Percentiles rank a stretch among this genome's conserved stretches.
phyloP scores from a whole-genome alignment of 2,329 filamentous ascomycete species.

The Aureobasidium leucospermi region DNA sequence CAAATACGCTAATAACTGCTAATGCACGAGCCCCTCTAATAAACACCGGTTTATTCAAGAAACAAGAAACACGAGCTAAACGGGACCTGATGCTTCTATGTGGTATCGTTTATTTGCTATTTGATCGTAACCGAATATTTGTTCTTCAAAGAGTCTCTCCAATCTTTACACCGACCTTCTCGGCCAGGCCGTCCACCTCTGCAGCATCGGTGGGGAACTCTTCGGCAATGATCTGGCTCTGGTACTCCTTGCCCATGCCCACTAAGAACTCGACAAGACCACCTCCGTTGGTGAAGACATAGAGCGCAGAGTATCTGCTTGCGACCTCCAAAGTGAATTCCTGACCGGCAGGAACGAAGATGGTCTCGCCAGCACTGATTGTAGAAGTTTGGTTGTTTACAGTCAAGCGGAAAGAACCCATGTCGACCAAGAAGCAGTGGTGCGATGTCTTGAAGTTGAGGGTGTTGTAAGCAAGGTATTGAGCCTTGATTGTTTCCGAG shows the following conservation, averaged over 20 bases:
- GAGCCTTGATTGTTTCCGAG: constrained; percentile 22
- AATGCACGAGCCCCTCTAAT: too few species aligned
- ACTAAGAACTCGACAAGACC: constrained; percentile 42
- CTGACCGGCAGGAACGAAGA: constrained; percentile 42
- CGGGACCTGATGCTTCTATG: too few species aligned
- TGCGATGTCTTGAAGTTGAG: constrained; percentile 39
- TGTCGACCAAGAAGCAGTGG: constrained; percentile 45
- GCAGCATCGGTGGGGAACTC: constrained; percentile 1
- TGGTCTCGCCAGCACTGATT: constrained; percentile 42
- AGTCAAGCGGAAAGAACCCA: constrained; percentile 39
- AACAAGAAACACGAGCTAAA: too few species aligned
- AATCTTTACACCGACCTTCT: constrained; percentile 1
- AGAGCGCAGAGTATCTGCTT: constrained; percentile 41
- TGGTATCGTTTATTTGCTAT: too few species aligned
- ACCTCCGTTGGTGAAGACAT: constrained; percentile 43
- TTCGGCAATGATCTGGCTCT: constrained; percentile 16
- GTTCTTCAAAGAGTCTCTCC: background rate
- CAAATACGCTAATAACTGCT: too few species aligned
- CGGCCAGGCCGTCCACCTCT: background rate
- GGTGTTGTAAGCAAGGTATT: constrained; percentile 23
- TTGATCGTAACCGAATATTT: too few species aligned
- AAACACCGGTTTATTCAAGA: too few species aligned
- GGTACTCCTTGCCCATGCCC: constrained; percentile 19
- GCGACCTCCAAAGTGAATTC: constrained; percentile 39
- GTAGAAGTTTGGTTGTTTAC: constrained; percentile 30